These are phyloP conservation scores for Euptelea pleiosperma DNA, from an alignment of 164 flowering plant species.

Conservation along the genomic window DNA sequence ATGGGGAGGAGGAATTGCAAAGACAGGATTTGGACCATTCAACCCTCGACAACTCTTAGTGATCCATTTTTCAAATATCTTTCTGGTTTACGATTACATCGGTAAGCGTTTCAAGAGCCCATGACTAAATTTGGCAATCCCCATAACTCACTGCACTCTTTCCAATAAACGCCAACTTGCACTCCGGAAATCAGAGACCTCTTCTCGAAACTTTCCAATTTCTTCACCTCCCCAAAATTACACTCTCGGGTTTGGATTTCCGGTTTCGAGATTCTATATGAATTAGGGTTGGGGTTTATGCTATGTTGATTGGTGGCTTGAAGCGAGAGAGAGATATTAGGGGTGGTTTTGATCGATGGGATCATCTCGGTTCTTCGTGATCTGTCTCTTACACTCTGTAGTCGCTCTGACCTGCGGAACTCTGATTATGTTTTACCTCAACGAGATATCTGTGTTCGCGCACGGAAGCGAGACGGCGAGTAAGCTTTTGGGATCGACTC, in stretches of 20 bases:
- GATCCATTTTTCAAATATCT: no score
- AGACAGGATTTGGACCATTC: no score
- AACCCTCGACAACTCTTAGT: no score
- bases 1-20: no score
- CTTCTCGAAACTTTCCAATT: background rate
- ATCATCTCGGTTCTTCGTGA: slow-evolving; percentile 47
- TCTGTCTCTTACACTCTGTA: slow-evolving; percentile 61
- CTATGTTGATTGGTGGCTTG: no score
- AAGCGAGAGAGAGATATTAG: no score
- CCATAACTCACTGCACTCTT: background rate
- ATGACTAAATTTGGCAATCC: background rate
- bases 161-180: slow-evolving; percentile 5
- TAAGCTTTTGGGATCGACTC: slow-evolving; percentile 68
- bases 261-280: no score
- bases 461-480: slow-evolving; percentile 62
- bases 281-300: no score
- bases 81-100: no score
- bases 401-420: slow-evolving; percentile 61
- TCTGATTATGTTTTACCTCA: slow-evolving; percentile 66
- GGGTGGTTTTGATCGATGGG: no score
- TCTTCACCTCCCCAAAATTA: background rate
- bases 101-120: no score
- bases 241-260: no score
- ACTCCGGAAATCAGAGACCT: background rate
- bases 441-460: slow-evolving; percentile 48